phyloP scores from a whole-genome alignment of 495 filamentous ascomycete genomes.

The Trichoderma reesei region DNA sequence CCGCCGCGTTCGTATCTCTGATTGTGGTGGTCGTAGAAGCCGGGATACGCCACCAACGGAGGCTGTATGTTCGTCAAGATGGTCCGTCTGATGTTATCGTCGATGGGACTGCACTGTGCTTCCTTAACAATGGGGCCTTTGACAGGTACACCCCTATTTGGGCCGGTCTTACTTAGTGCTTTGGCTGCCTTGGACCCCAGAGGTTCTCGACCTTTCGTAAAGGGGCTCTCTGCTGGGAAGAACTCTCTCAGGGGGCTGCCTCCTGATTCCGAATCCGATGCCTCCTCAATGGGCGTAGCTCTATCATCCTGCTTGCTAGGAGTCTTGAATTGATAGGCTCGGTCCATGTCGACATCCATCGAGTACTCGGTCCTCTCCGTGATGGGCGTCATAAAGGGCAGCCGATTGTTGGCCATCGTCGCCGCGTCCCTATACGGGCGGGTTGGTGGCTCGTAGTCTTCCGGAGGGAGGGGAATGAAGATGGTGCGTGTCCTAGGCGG shows the following conservation, averaged over 20 bases:
- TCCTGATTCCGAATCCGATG: constrained; percentile 39
- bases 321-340: constrained; percentile 57
- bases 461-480: constrained; percentile 63
- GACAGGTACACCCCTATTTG: constrained; percentile 17
- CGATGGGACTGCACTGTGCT: constrained; percentile 75
- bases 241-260: constrained; percentile 65
- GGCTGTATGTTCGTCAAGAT: constrained; percentile 66
- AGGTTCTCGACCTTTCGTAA: constrained; percentile 37
- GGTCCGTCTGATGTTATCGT: constrained; percentile 57
- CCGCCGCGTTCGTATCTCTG: constrained; percentile 49
- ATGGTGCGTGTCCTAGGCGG: constrained; percentile 30
- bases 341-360: constrained; percentile 44
- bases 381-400: constrained; percentile 98
- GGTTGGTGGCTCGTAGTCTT: constrained; percentile 69
- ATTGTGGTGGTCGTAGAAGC: constrained; percentile 60
- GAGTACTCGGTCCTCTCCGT: constrained; percentile 90
- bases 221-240: constrained; percentile 30
- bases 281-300: constrained; percentile 27
- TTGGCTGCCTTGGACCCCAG: constrained; percentile 25
- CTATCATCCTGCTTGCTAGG: constrained; percentile 45
- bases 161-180: background rate
- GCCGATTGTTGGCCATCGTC: constrained; percentile 69
- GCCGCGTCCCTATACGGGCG: constrained; percentile 67
- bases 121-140: constrained; percentile 71
- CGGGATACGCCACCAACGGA: constrained; percentile 59